Evolutionary conservation across 179 eudicot species (phyloP).

Genomic region (Silene coronaria): DNA sequence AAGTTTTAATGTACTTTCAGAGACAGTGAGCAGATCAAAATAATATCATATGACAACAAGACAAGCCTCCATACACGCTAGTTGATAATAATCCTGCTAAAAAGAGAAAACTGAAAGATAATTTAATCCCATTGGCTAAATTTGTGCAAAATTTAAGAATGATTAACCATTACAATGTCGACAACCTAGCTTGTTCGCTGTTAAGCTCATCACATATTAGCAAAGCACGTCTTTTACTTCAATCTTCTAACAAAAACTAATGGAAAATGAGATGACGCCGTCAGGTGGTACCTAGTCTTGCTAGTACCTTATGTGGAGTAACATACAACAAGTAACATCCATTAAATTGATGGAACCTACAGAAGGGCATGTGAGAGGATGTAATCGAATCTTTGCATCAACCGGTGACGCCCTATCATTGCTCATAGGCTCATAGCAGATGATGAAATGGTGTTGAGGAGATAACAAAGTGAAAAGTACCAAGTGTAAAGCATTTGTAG

Average conservation of each 20-base stretch:
- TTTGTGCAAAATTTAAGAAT: background rate
- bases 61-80: background rate
- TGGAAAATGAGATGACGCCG: too few species aligned
- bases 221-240: too few species aligned
- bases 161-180: background rate
- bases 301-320: too few species aligned
- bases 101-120: background rate
- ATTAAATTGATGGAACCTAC: too few species aligned
- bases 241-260: too few species aligned
- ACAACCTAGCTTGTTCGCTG: background rate
- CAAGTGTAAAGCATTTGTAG: conserved; percentile 92
- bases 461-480: conserved; percentile 28
- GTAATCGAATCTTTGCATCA: too few species aligned
- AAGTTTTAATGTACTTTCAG: background rate
- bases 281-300: background rate
- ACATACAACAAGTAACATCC: too few species aligned
- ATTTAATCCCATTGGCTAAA: background rate
- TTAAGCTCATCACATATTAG: background rate
- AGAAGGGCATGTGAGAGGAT: too few species aligned
- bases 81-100: background rate
- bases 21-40: background rate
- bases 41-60: background rate
- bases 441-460: background rate
- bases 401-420: too few species aligned
- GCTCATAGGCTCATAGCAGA: background rate